These are phyloP conservation scores for Furcasterigmium sp. DNA, from an alignment of 2,329 filamentous ascomycete species.

Conservation along the genomic window DNA sequence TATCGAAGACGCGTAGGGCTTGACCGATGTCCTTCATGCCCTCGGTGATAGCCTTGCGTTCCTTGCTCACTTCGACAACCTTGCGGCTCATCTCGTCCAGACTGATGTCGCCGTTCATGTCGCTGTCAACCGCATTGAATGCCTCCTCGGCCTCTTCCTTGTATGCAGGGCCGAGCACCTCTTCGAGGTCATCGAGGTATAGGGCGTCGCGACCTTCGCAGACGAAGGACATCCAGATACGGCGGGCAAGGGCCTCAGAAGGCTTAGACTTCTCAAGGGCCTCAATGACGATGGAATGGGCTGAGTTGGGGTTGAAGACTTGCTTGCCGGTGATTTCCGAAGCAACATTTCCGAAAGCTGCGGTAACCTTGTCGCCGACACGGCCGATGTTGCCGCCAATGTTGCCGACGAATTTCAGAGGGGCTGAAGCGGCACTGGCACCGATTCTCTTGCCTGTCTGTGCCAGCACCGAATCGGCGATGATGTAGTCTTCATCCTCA, in stretches of 20 bases:
- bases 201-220: slow-evolving; percentile 81
- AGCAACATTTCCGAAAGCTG: slow-evolving; percentile 86
- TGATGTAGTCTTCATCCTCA: slow-evolving; percentile 83
- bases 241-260: slow-evolving; percentile 86
- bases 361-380: slow-evolving; percentile 88
- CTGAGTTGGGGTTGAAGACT: slow-evolving; percentile 86
- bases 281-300: slow-evolving; percentile 83
- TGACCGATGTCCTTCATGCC: slow-evolving; percentile 98
- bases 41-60: slow-evolving; percentile 81
- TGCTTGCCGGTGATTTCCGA: slow-evolving; percentile 94
- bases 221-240: slow-evolving; percentile 98
- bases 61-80: slow-evolving; percentile 75
- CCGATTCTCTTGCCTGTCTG: slow-evolving; percentile 32
- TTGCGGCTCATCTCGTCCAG: slow-evolving; percentile 93
- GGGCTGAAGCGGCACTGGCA: slow-evolving; percentile 37
- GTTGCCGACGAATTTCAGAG: slow-evolving; percentile 56
- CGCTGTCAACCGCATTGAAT: slow-evolving; percentile 75
- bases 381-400: slow-evolving; percentile 69
- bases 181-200: slow-evolving; percentile 73
- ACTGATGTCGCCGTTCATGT: slow-evolving; percentile 90
- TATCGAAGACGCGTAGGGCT: slow-evolving; percentile 86
- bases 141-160: slow-evolving; percentile 79
- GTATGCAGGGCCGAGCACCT: slow-evolving; percentile 76
- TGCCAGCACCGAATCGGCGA: slow-evolving; percentile 67
- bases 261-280: slow-evolving; percentile 80